Base-by-base conservation (phyloP, 2,329 filamentous ascomycete species). In the Ophiocordyceps robertsii region DNA sequence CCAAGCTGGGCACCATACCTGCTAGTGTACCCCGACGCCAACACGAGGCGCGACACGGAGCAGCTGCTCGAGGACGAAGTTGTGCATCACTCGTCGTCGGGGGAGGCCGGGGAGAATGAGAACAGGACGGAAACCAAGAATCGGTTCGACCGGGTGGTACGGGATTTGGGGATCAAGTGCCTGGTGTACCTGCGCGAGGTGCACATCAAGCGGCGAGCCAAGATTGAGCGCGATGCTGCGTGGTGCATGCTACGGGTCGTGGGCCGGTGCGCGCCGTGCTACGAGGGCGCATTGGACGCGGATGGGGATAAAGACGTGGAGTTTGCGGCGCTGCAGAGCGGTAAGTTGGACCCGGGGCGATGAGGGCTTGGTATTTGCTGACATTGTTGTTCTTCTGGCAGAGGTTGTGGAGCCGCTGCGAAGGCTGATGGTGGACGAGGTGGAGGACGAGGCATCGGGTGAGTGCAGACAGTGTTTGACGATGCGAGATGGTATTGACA, bases 381-480 rank as follows among this genome's bases (percentile, higher is more conserved):
- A 50, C 30, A 4, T 3, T 19, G 3, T 19, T 19, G 3, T 19
- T 12, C 37, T 38, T 21, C 19, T 24, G 13, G 37, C 43, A 64
- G 60, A 62, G 27, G 62, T 75, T 4, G 46, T 70, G 12, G 65
- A 67, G 13, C 53, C 62, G n/a, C 66, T 84, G 51, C 65, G 64
- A 32, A 63, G 62, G 39, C 58, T 82, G n/a, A 63, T 73, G 37
- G 66, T 76, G 14, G 73, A 77, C 39, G 70, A 76, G 45, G 53
- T 73, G 43, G 74, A 77, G 46, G 73, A 77, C 41, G 74, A 77
- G 42, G 72, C 62, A 50, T 76, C 73, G 49, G 73, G 74, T 75
- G 72, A 62, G 72, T 16, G 31, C 4, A 8, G 29, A 27, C 17
- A 9, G 10, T 7, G 13, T 21, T n/a, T 7, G 24, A 17, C 2